Conservation (phyloP, 768 basidiomycete species). For the Clavulina sp. region DNA sequence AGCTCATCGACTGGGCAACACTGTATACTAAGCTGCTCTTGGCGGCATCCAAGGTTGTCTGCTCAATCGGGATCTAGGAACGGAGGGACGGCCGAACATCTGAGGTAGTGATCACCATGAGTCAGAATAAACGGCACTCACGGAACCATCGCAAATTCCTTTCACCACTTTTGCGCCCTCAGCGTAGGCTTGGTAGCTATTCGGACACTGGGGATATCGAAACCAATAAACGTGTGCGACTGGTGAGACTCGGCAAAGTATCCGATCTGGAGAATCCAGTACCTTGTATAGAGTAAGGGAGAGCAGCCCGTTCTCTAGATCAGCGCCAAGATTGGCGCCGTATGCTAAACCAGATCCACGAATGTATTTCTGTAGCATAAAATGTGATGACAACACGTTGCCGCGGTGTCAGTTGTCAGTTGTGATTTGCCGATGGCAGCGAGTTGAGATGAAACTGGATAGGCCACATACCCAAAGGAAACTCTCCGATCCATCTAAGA, state of each 20-base stretch:
- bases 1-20: constrained; percentile 66
- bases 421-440: no score
- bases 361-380: constrained; percentile 46
- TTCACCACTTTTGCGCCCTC: constrained; percentile 64
- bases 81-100: not conserved
- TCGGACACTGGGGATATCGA: constrained; percentile 42
- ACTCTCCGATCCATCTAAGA: constrained; percentile 85
- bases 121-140: no score
- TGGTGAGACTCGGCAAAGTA: no score
- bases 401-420: no score
- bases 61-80: constrained; percentile 56
- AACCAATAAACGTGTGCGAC: constrained; percentile 4
- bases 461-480: constrained; percentile 61
- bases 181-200: constrained; percentile 58
- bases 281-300: constrained; percentile 59
- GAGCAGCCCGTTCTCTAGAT: constrained; percentile 62
- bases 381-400: not conserved
- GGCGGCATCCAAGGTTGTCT: constrained; percentile 70
- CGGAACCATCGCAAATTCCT: constrained; percentile 68
- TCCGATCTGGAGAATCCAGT: no score
- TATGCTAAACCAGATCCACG: constrained; percentile 92
- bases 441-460: not conserved
- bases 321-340: constrained; percentile 59
- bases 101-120: constrained; percentile 12
- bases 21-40: constrained; percentile 82